Percentiles rank a stretch among this genome's conserved stretches.
phyloP scores from a whole-genome alignment of 2,329 filamentous ascomycete species.

The Curvularia lunata region DNA sequence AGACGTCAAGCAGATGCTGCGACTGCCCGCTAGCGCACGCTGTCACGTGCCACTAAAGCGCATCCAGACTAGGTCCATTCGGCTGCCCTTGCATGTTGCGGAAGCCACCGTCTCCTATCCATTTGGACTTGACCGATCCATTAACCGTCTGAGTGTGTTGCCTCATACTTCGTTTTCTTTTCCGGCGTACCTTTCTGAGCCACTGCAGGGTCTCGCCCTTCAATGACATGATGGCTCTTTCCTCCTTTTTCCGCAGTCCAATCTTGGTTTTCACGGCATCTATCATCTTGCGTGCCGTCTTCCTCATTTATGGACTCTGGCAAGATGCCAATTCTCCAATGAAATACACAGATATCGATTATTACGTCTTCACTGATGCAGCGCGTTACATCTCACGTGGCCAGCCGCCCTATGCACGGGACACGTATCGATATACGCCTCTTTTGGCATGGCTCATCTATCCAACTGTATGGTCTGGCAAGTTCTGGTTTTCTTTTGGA shows the following conservation, averaged over 20 bases:
- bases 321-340: constrained; percentile 91
- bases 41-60: constrained; percentile 29
- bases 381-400: constrained; percentile 74
- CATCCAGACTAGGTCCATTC: constrained; percentile 27
- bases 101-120: constrained; percentile 5
- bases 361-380: constrained; percentile 96
- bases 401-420: constrained; percentile 80
- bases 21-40: constrained; percentile 26
- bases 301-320: constrained; percentile 88
- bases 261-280: constrained; percentile 52
- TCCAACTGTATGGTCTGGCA: constrained; percentile 70
- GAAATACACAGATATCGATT: constrained; percentile 99
- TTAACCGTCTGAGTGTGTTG: not conserved
- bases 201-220: not conserved
- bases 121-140: constrained; percentile 1
- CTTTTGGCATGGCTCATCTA: constrained; percentile 89
- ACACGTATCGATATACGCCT: constrained; percentile 97
- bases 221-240: constrained; percentile 32
- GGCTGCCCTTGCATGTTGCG: constrained; percentile 20
- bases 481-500: constrained; percentile 78
- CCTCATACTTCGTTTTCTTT: not conserved
- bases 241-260: constrained; percentile 44
- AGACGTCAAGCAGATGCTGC: constrained; percentile 33
- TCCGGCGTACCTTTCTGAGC: not conserved
- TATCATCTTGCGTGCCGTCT: constrained; percentile 69